Base-by-base conservation (phyloP, 2,329 filamentous ascomycete species). In the Beauveria medogensis region DNA sequence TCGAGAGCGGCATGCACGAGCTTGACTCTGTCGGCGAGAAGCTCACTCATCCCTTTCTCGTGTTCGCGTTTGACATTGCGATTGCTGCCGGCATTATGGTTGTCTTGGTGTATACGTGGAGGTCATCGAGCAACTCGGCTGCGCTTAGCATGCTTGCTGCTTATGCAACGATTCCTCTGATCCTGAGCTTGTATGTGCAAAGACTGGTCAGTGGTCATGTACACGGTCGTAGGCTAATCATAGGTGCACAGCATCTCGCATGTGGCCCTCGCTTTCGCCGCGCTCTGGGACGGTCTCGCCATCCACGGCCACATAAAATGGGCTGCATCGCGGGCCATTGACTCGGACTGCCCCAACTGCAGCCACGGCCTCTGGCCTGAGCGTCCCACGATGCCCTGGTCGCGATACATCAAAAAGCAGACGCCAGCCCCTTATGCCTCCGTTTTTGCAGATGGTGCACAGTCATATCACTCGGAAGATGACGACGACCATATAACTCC, bases 61-160 rank as follows among this genome's bases (percentile, higher is more conserved):
- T 74, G n/a, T 78, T 78, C 63, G 61, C 68, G 24, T 68, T 67
- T 41, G 76, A 78, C 63, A 64, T 70, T 5, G 55, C 73, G 8
- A 70, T 78, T 3, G 72, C 74, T 8, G 68, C 71, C 0, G 69
- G 70, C 5, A 63, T 75, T 14, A 71, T 77, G 71, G 64, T 74
- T 7, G 73, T 77, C 5, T 62, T 78, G 55, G 72, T 77, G 24
- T 74, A 75, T 41, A 77, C 75, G 1, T 78, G 75, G 74, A 71
- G 72, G 44, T 63, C 64, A 40, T 67, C 67, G 18, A 63, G 66
- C 7, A 54, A 61, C 12, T 67, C 68, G 30, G 66, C 71, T 3
- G 68, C 71, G 57, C 63, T 75, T 54, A 72, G 69, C 46, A 76
- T 77, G 74, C 68, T 78, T 37, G 74, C 74, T 43, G 72, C 75